A percentile compares a stretch with the other conserved stretches of the same genome.
phyloP scores from a whole-genome alignment of 2,329 filamentous ascomycete genomes.

The Xylariales sp. region DNA sequence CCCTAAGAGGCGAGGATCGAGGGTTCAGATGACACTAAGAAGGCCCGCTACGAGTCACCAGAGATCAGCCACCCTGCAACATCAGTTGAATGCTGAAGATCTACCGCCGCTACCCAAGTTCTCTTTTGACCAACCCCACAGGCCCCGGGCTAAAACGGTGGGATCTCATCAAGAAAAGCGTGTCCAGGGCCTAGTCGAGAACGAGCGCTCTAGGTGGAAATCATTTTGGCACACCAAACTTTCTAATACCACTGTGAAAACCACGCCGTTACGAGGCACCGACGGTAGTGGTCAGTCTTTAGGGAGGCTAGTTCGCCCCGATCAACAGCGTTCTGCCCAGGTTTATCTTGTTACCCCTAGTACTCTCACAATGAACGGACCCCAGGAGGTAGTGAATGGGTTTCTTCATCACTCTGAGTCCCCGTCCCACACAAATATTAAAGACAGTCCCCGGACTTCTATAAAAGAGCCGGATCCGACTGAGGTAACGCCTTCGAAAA shows the following conservation, averaged over 20 bases:
- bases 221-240: conserved; percentile 67
- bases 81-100: conserved; percentile 50
- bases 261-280: conserved; percentile 40
- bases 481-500: conserved; percentile 58
- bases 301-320: conserved; percentile 49
- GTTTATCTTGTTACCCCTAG: conserved; percentile 55
- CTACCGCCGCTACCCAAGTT: conserved; percentile 45
- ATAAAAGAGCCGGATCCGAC: conserved; percentile 45
- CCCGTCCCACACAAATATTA: conserved; percentile 29
- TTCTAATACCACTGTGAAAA: conserved; percentile 38
- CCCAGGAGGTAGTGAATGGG: conserved; percentile 15
- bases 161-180: conserved; percentile 37
- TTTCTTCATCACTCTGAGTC: conserved; percentile 9
- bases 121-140: conserved; percentile 51
- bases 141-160: conserved; percentile 48
- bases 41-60: conserved; percentile 84
- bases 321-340: conserved; percentile 50
- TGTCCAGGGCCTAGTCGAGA: conserved; percentile 18
- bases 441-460: conserved; percentile 45
- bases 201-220: conserved; percentile 56
- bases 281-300: conserved; percentile 47
- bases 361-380: conserved; percentile 40
- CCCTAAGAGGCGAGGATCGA: conserved; percentile 61
- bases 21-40: conserved; percentile 73
- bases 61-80: conserved; percentile 76